Evolutionary conservation across 2,329 filamentous ascomycete genomes (phyloP).

Genomic region (Neofusicoccum sp.): DNA sequence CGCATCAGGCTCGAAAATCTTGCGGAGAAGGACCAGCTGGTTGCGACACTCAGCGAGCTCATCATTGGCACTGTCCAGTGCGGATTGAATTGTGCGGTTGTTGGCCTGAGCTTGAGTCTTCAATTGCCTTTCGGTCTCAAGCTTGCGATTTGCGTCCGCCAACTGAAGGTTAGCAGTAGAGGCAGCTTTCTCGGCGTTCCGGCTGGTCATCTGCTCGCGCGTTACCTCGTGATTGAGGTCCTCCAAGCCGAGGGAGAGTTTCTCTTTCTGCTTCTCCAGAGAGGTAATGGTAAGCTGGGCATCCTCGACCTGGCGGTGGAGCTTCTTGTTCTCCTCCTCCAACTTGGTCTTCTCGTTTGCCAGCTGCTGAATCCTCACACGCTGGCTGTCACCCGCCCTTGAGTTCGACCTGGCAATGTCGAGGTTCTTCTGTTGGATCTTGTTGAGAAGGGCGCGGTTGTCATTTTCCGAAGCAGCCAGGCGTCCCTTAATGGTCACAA

Average conservation of each 20-base stretch:
- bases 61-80: slow-evolving; percentile 74
- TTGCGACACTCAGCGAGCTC: slow-evolving; percentile 78
- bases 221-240: slow-evolving; percentile 91
- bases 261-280: slow-evolving; percentile 91
- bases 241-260: slow-evolving; percentile 81
- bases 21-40: slow-evolving; percentile 79
- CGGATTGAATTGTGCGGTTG: slow-evolving; percentile 73
- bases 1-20: slow-evolving; percentile 77
- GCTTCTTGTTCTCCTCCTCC: slow-evolving; percentile 77
- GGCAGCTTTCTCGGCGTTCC: slow-evolving; percentile 84
- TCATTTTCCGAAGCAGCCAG: slow-evolving; percentile 93
- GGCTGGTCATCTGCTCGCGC: slow-evolving; percentile 82
- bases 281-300: slow-evolving; percentile 78
- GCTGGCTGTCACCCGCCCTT: slow-evolving; percentile 77
- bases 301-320: slow-evolving; percentile 82
- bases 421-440: slow-evolving; percentile 93
- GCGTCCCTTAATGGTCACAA: slow-evolving; percentile 86
- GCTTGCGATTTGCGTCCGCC: slow-evolving; percentile 81
- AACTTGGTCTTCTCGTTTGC: slow-evolving; percentile 79
- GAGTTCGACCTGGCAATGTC: slow-evolving; percentile 91
- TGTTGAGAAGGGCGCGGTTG: slow-evolving; percentile 91
- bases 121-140: slow-evolving; percentile 86
- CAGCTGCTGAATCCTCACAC: slow-evolving; percentile 68
- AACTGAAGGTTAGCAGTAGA: slow-evolving; percentile 79
- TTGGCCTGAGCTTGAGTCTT: slow-evolving; percentile 83